phyloP scores from a whole-genome alignment of 2,329 filamentous ascomycete species.

The Talaromyces sp. region DNA sequence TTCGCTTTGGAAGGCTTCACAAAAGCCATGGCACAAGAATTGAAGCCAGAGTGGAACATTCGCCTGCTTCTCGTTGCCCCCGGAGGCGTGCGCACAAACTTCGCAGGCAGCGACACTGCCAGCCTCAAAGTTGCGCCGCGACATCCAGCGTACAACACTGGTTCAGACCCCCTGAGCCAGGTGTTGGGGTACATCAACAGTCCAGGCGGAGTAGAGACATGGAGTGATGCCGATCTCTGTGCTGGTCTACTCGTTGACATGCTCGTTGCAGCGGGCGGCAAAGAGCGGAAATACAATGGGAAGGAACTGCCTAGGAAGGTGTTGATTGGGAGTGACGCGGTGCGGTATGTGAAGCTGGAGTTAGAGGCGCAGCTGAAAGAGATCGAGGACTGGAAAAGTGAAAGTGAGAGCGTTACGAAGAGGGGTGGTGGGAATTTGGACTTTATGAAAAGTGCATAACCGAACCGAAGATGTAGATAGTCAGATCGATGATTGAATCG shows the following conservation, averaged over 20 bases:
- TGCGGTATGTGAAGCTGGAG: conserved; percentile 18
- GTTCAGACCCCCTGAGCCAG: conserved; percentile 10
- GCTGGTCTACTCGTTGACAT: conserved; percentile 21
- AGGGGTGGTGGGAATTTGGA: conserved; percentile 4
- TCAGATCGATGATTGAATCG: background rate
- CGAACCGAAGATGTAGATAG: background rate
- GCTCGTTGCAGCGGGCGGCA: conserved; percentile 9
- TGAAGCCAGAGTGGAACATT: conserved; percentile 45
- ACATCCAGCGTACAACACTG: conserved; percentile 11
- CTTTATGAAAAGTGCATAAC: background rate
- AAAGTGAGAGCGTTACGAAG: conserved; percentile 19
- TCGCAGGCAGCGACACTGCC: background rate
- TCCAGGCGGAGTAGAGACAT: conserved; percentile 13
- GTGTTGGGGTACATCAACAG: conserved; percentile 20
- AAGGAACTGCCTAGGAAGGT: conserved; percentile 19
- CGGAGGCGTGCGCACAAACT: conserved; percentile 17
- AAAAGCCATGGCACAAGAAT: conserved; percentile 45
- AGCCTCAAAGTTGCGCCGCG: background rate
- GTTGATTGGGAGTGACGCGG: conserved; percentile 21
- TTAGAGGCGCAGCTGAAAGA: conserved; percentile 19
- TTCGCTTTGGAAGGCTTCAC: conserved; percentile 50
- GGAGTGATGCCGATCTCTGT: conserved; percentile 22
- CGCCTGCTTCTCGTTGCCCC: conserved; percentile 27
- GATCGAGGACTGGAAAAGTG: conserved; percentile 18
- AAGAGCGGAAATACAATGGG: background rate